Base-by-base conservation (phyloP, 305 asterid species). In the Solanum hybrid region DNA sequence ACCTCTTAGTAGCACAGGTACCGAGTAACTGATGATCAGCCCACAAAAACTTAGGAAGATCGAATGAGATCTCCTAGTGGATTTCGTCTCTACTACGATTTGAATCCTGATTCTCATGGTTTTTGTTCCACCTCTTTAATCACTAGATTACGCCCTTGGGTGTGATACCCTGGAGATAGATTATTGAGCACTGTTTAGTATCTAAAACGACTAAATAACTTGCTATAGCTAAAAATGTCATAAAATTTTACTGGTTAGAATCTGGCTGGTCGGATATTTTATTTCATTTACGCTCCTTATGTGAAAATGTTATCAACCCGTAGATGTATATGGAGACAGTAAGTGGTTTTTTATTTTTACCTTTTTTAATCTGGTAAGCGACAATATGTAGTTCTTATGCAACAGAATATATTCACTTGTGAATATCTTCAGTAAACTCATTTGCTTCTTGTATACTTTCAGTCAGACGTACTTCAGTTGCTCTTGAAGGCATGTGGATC, bases 401-500 rank as follows among this genome's bases (percentile, higher is more conserved):
- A 2, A 46, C 73, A 46, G 39, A 83, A 16, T 83, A 28, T 16
- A 14, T 82, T 82, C 39, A 42, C 4, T 83, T 42, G 71, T 0
- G 71, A 18, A 42, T 83, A 14, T 83, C 11, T 0, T 83, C 73
- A 18, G 9, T 18, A 46, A 46, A 10, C 87, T 90, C 85, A 34
- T 80, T 75, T 86, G 91, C 46, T 89, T 86, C 87, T 20, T 87
- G 18, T 78, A 46, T 85, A 91, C 89, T 92, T 90, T 91, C 98
- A 97, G 99, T 87, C 94, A 91, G 97, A 95, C 89, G 93, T 97
- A 67, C 89, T 96, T 85, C 95, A 94, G 40, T 93, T 93, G 67
- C 98, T 97, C 89, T 93, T 96, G 91, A 97, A 95, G 94, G 98
- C 94, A 40, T 97, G 99, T 73, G 88, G 92, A 87, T 90, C 98